Percentiles rank a stretch among this genome's conserved stretches.
Conservation (phyloP, 2,329 filamentous ascomycete genomes). For the Fusarium sambucinum region DNA sequence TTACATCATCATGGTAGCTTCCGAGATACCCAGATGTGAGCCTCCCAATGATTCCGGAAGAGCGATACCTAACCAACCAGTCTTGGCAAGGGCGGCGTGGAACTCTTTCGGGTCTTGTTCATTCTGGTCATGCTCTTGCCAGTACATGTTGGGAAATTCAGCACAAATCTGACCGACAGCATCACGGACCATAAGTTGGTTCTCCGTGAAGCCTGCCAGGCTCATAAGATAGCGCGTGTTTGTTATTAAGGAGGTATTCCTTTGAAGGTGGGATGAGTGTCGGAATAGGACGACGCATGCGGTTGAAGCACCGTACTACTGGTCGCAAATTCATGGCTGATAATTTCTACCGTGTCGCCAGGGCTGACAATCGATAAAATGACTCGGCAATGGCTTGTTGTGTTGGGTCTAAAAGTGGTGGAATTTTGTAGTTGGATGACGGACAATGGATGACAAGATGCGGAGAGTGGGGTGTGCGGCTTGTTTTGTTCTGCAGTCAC, state of each 20-base stretch:
- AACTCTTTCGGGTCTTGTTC: constrained; percentile 80
- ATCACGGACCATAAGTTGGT: constrained; percentile 78
- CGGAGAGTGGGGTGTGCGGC: not conserved
- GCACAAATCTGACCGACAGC: constrained; percentile 76
- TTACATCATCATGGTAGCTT: constrained; percentile 90
- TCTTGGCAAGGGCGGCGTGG: constrained; percentile 78
- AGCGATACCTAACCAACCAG: constrained; percentile 85
- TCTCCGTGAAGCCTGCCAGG: constrained; percentile 76
- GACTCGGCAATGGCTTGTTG: not conserved
- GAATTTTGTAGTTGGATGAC: not conserved
- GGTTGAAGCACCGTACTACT: constrained; percentile 14
- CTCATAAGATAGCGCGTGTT: constrained; percentile 70
- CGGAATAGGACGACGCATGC: constrained; percentile 24
- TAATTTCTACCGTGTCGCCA: too few species aligned
- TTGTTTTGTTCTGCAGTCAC: not conserved
- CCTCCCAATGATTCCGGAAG: constrained; percentile 81
- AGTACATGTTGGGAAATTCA: constrained; percentile 80
- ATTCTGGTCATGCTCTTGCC: constrained; percentile 78
- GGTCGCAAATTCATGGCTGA: constrained; percentile 26
- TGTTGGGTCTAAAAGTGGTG: not conserved
- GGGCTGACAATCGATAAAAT: not conserved
- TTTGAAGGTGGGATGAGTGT: not conserved
- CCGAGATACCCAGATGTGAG: constrained; percentile 80
- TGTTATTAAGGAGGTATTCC: constrained; percentile 54
- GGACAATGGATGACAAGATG: constrained; percentile 4